Percentiles rank a stretch among this genome's conserved stretches.
These are phyloP conservation scores for Bassia scoparia DNA, from an alignment of 148 eudicot species.

Conservation along the genomic window DNA sequence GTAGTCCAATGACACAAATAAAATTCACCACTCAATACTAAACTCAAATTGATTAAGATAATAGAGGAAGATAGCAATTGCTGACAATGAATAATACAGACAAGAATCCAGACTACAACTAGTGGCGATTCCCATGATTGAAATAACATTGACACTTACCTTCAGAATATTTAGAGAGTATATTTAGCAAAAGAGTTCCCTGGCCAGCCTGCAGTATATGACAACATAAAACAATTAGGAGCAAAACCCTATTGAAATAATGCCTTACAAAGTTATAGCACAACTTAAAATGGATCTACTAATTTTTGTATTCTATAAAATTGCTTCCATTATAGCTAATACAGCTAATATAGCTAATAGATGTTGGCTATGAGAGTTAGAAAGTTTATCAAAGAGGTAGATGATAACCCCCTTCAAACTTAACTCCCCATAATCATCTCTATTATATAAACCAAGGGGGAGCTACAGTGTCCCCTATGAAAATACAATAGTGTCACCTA, in stretches of 20 bases:
- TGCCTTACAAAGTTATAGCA: background rate
- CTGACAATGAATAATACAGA: background rate
- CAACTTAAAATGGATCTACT: background rate
- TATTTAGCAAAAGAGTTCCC: conserved; percentile 86
- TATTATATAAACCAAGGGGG: no score
- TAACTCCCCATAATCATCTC: no score
- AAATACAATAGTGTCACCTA: no score
- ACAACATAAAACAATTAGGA: conserved; percentile 18
- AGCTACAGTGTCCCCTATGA: no score
- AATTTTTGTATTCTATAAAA: background rate
- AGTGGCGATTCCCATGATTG: background rate
- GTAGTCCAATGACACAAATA: background rate
- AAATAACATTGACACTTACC: conserved; percentile 35
- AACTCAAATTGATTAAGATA: background rate
- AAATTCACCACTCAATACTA: conserved; percentile 8
- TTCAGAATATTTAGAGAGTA: conserved; percentile 78
- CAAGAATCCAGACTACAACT: background rate
- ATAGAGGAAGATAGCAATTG: conserved; percentile 1
- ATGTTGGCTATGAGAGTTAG: background rate
- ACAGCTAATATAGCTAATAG: no score
- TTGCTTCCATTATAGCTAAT: background rate
- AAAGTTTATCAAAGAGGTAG: background rate
- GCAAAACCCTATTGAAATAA: background rate
- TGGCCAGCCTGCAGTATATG: conserved; percentile 61
- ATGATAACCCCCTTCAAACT: background rate